Evolutionary conservation across 148 eudicot species (phyloP), one percentile per base, ranked within the genome.

Genomic region (Nepenthes gracilis): DNA sequence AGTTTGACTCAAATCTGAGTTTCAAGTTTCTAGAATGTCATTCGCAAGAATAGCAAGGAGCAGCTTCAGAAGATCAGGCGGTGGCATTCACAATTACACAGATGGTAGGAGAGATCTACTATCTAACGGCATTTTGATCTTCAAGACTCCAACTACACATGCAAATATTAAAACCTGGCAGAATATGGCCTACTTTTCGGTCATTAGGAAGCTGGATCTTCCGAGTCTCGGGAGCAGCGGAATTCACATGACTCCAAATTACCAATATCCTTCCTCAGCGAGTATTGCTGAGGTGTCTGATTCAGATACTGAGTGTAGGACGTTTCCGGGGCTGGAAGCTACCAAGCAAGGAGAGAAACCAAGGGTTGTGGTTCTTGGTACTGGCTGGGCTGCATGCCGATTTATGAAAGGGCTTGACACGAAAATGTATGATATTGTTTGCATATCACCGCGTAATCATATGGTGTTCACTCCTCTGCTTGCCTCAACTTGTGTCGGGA

Each of bases 401-500:
- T 83, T 90, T 66, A 86, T 90, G 54, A 90, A 90, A 70, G 95
- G 87, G 55, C 64, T 90, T 9, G 85, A 90, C 47, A 87, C 97
- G 1, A 78, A 63, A 48, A 9, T 74, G 35, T 90, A 90, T 61
- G 97, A 90, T 64, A 82, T 85, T 62, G 97, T 90, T 8, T 90
- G 97, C 64, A 74, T 90, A 49, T 85, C 97, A 34, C 97, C 92
- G 0, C 79, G 97, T 64, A 90, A 87, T 65, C 97, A 90, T 65
- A 90, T 90, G 97, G 97, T 90, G 8, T 90, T 90, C 66, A 90
- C 97, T 40, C 97, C 97, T 61, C 55, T 90, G 82, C 95, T 90
- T 62, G 97, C 97, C 12, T 90, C 97, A 32, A 90, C 97, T 45
- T 83, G 95, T 69, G 97, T 90, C 40, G 97, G 97, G 47, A 90